These are phyloP conservation scores for Mucor racemosus DNA, from an alignment of 371 early-diverging fungal species.

Conservation along the genomic window DNA sequence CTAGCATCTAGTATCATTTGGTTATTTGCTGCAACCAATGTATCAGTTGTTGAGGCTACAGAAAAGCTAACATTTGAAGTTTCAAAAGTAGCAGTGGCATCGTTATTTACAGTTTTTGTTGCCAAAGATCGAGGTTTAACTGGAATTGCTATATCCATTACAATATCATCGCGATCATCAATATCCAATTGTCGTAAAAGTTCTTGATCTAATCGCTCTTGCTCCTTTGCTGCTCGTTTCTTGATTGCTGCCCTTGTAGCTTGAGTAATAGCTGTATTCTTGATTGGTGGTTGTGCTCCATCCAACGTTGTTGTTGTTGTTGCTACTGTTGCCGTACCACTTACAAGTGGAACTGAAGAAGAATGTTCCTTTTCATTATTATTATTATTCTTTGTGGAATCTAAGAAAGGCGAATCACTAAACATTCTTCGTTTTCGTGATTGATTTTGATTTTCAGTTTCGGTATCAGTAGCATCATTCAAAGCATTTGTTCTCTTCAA, in stretches of 20 bases:
- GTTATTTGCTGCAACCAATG: too few relatives aligned
- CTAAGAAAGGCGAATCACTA: not conserved
- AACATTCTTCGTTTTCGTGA: not conserved
- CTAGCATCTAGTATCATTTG: too few relatives aligned
- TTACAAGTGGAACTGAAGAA: not conserved
- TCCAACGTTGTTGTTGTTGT: not conserved
- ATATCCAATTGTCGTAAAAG: conserved; percentile 15
- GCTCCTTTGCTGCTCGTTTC: conserved; percentile 1
- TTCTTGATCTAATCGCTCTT: not conserved
- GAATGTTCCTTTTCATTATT: not conserved
- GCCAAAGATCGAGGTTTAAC: not conserved
- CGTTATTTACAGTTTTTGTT: not conserved
- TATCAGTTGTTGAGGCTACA: too few relatives aligned
- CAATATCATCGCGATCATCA: conserved; percentile 25
- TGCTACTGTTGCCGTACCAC: not conserved
- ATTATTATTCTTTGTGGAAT: not conserved
- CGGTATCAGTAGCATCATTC: too few relatives aligned
- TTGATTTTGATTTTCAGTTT: not conserved
- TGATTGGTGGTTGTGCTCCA: not conserved
- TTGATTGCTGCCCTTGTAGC: not conserved
- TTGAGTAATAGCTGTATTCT: not conserved
- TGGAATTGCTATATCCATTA: conserved; percentile 14
- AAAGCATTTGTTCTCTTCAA: not conserved
- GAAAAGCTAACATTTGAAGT: not conserved
- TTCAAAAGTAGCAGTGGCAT: not conserved